Conservation (phyloP, 2,329 filamentous ascomycete species). For the Beauveria australis region DNA sequence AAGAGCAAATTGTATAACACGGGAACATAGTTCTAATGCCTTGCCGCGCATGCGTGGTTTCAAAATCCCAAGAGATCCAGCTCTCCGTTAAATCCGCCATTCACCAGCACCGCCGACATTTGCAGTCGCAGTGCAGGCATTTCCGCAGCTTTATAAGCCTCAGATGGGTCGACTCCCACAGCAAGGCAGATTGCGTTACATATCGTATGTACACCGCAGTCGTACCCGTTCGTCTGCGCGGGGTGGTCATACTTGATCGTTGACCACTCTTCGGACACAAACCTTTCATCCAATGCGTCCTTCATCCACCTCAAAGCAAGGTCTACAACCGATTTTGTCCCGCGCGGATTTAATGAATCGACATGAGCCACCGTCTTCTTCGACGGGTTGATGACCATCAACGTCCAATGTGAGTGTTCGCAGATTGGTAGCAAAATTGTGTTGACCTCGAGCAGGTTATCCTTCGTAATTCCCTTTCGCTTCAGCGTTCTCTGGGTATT, state of each 20-base stretch:
- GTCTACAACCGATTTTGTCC: conserved; percentile 31
- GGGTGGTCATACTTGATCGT: conserved; percentile 42
- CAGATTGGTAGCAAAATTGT: conserved; percentile 65
- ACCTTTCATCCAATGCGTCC: conserved; percentile 46
- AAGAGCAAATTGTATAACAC: not conserved
- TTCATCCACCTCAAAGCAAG: conserved; percentile 47
- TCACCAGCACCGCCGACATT: conserved; percentile 58
- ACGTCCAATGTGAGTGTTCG: conserved; percentile 58
- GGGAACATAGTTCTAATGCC: not conserved
- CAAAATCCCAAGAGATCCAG: conserved; percentile 35
- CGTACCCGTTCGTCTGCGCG: conserved; percentile 57
- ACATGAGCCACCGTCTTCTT: conserved; percentile 57
- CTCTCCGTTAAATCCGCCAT: conserved; percentile 56
- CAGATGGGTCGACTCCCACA: conserved; percentile 43
- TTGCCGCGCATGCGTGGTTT: not conserved
- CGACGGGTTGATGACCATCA: conserved; percentile 57
- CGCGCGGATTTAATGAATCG: conserved; percentile 50
- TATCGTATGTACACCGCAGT: conserved; percentile 72
- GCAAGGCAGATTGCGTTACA: conserved; percentile 61
- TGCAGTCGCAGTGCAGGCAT: conserved; percentile 52
- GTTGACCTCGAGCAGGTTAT: conserved; percentile 56
- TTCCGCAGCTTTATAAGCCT: conserved; percentile 41
- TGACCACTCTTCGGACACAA: conserved; percentile 51
- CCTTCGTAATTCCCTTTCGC: conserved; percentile 46
- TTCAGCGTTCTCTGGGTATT: conserved; percentile 48